These are phyloP conservation scores for Geranium rotundifolium DNA, from an alignment of 345 rosid genomes.

Conservation along the genomic window DNA sequence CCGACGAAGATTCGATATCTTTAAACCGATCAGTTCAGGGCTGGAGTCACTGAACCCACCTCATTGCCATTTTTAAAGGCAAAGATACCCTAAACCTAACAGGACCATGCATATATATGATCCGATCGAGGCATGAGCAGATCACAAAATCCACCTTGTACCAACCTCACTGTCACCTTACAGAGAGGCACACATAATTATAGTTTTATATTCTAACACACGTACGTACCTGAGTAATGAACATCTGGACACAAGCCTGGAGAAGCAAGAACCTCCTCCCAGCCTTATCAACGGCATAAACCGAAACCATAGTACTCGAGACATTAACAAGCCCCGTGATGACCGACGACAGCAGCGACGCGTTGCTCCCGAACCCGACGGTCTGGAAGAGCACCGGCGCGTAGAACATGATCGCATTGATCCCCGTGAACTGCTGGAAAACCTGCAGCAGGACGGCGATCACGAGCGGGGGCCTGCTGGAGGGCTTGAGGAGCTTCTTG, in stretches of 20 bases:
- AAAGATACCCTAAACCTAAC: too few species aligned
- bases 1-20: too few species aligned
- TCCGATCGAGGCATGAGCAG: too few species aligned
- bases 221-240: slow-evolving; percentile 19
- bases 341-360: slow-evolving; percentile 52
- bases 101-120: too few species aligned
- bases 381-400: slow-evolving; percentile 64
- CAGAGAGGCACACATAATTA: too few species aligned
- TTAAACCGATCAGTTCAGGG: too few species aligned
- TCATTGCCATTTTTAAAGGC: too few species aligned
- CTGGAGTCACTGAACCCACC: too few species aligned
- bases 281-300: slow-evolving; percentile 42
- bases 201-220: too few species aligned
- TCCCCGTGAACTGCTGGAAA: slow-evolving; percentile 36
- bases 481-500: slow-evolving; percentile 26
- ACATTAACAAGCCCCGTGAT: slow-evolving; percentile 50
- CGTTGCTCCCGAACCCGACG: slow-evolving; percentile 45
- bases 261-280: slow-evolving; percentile 55
- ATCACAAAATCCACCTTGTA: too few species aligned
- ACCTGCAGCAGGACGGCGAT: slow-evolving; percentile 27
- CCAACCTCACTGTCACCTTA: too few species aligned
- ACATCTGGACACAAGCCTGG: slow-evolving; percentile 39
- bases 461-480: slow-evolving; percentile 27
- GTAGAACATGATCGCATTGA: slow-evolving; percentile 43
- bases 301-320: slow-evolving; percentile 42